Conservation (phyloP, 305 asterid species). For the Solanum aculeatissimum region DNA sequence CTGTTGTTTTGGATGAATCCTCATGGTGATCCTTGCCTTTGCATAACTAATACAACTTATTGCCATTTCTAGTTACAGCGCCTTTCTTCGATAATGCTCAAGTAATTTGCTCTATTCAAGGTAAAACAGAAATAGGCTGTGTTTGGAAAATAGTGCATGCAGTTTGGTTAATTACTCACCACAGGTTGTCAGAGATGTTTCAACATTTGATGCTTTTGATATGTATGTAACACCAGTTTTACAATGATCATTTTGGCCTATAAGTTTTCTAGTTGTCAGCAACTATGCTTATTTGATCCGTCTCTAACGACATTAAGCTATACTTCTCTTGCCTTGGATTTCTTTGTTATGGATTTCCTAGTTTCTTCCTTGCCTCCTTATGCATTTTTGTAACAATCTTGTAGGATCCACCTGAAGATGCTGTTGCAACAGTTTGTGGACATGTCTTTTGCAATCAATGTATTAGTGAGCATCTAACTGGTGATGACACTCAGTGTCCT, state of each 20-base stretch:
- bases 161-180: not conserved
- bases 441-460: constrained; percentile 97
- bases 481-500: constrained; percentile 79
- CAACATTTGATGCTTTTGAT: not conserved
- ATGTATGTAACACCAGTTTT: not conserved
- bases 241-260: not conserved
- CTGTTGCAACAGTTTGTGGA: constrained; percentile 82
- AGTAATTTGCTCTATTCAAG: not conserved
- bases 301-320: not conserved
- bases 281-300: not conserved
- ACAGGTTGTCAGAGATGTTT: not conserved
- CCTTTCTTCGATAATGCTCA: not conserved
- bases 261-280: not conserved
- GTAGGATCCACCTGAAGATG: constrained; percentile 99
- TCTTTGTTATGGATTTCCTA: not conserved
- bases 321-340: not conserved
- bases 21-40: not conserved
- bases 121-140: not conserved
- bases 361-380: not conserved
- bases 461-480: constrained; percentile 73
- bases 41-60: too few species aligned
- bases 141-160: not conserved
- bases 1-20: not conserved
- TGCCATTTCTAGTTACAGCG: not conserved
- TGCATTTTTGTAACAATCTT: constrained; percentile 1